Evolutionary conservation across 768 basidiomycete genomes (phyloP), one percentile per base, ranked within the genome.

Genomic region (Rhizopogon vesiculosus): DNA sequence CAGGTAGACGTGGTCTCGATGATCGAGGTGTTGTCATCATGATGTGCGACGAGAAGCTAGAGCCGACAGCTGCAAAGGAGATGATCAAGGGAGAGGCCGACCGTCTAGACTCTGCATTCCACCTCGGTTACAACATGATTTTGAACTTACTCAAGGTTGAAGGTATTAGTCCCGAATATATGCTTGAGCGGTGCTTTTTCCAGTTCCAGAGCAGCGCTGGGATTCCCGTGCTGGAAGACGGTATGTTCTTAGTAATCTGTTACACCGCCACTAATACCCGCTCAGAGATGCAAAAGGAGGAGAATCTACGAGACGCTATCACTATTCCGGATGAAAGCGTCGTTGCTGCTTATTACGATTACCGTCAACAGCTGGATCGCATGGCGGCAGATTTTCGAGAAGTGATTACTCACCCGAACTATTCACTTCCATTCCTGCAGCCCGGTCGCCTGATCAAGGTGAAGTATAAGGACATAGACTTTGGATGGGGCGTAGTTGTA

Each of bases 31-130:
- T 98, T 49, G 97, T 99, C 51, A 98, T 99, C 63, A 91, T 99
- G 93, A 98, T 99, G 97, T 91, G 90, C 68, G 97, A 98, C 70
- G 93, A 98, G 75, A 98, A 96, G 72, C 78, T 99, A 44, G 97
- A 98, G 64, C 95, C 97, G 0, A 69, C 82, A 2, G 84, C 89
- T 0, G 95, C 97, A 39, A 98, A 96, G 76, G 81, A 78, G 52
- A 99, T 99, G 97, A 89, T 99, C 64, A 98, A 98, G 71, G 97
- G 97, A 45, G 89, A 96, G 75, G 94, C 97, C 4, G 96, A 99
- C 69, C 79, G 95, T 46, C 77, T 99, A 50, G 94, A 98, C 70
- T 99, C 97, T 6, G 97, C 97, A 4, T 99, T 99, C 77, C 94
- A 98, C 72, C 76, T 99, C 13, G 96, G 97, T 16, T 99, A 99